Percentiles rank a stretch among this genome's conserved stretches.
These are phyloP conservation scores for Apiospora kogelbergensis DNA, from an alignment of 2,329 filamentous ascomycete species.

Conservation along the genomic window DNA sequence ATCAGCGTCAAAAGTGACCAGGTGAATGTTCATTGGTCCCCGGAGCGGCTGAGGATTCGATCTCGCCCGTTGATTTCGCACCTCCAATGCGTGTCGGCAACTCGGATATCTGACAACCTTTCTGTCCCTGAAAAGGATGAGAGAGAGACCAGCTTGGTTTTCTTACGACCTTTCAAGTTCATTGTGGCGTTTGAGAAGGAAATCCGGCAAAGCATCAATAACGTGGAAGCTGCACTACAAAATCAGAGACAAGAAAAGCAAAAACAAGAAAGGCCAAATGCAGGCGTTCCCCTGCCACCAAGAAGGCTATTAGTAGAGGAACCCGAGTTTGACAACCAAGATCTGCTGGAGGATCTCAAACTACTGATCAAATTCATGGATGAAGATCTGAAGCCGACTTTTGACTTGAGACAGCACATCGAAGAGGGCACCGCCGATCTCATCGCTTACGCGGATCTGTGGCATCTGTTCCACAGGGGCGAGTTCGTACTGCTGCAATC, in stretches of 20 bases:
- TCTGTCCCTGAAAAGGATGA: neutral
- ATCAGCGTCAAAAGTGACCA: neutral
- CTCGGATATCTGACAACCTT: neutral
- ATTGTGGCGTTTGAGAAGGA: neutral
- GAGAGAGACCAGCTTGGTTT: neutral
- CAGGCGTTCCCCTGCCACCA: neutral
- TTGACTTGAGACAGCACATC: neutral
- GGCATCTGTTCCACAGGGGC: neutral
- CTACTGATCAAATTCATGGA: neutral
- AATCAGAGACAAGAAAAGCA: neutral
- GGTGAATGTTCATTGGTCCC: neutral
- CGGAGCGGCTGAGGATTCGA: neutral
- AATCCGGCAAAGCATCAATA: neutral
- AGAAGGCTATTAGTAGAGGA: neutral
- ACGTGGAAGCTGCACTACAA: neutral
- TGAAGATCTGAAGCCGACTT: neutral
- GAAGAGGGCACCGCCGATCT: neutral
- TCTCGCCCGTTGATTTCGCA: neutral
- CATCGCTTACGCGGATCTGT: neutral
- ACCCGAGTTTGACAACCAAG: neutral
- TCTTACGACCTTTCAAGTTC: neutral
- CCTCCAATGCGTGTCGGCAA: neutral
- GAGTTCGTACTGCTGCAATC: neutral
- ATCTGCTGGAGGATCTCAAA: neutral
- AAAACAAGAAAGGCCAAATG: neutral